These are phyloP conservation scores for Jaapia argillacea DNA, from an alignment of 768 basidiomycete species.

Conservation along the genomic window DNA sequence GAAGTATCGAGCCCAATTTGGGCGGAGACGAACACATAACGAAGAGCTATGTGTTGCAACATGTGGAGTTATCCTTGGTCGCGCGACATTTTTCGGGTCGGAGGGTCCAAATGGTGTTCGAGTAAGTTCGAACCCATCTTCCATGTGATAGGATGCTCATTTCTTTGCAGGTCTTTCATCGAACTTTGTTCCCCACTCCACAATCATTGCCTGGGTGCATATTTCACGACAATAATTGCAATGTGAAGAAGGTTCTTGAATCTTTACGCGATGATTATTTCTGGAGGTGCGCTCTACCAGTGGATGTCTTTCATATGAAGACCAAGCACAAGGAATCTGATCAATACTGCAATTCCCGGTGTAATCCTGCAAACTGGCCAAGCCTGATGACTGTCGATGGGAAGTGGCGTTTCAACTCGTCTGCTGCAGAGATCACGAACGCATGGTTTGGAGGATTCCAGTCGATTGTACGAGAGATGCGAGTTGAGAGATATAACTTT, in stretches of 20 bases:
- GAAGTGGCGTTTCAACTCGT: conserved; percentile 20
- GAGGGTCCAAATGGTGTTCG: conserved; percentile 19
- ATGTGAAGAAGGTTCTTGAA: not conserved
- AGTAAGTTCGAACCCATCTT: conserved; percentile 9
- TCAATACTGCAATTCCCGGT: conserved; percentile 8
- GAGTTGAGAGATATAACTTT: conserved; percentile 13
- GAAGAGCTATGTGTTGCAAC: conserved; percentile 21
- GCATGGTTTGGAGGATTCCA: conserved; percentile 23
- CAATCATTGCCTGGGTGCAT: conserved; percentile 4
- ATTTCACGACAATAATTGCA: conserved; percentile 4
- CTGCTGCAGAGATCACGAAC: conserved; percentile 23
- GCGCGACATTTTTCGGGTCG: conserved; percentile 23
- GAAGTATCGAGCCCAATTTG: conserved; percentile 17
- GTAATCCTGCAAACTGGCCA: conserved; percentile 9
- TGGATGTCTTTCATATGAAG: conserved; percentile 16
- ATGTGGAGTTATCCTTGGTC: conserved; percentile 22
- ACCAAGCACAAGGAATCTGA: conserved; percentile 12
- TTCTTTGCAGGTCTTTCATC: conserved; percentile 14
- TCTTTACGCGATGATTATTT: conserved; percentile 5
- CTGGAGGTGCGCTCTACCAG: conserved; percentile 6
- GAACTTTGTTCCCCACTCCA: conserved; percentile 14
- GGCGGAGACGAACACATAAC: conserved; percentile 22
- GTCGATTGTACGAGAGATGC: conserved; percentile 20
- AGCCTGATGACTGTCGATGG: conserved; percentile 6
- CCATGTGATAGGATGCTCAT: not conserved